Base-by-base conservation (phyloP, 768 basidiomycete species). In the Termitomyces heimii region DNA sequence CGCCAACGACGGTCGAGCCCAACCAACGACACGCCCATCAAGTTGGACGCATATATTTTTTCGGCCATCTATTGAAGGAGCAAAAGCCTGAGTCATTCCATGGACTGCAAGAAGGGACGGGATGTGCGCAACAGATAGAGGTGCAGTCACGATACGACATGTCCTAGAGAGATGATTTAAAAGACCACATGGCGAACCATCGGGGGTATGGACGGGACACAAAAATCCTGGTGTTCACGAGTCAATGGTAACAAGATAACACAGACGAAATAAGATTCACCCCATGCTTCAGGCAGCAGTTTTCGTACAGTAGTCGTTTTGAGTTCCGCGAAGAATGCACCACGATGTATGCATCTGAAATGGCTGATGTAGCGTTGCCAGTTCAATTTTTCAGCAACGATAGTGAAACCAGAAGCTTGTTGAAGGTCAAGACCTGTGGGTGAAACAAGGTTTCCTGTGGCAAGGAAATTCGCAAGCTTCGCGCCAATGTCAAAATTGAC, bases 321-420 rank as follows among this genome's bases (percentile, higher is more conserved):
- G 54, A 98, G 83, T 70, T 98, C 94, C 7, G 95, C 92, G 68
- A 99, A 99, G 83, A 99, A 99, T 37, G 97, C 94, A 70, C 97
- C 97, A 73, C 97, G 92, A 74, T 99, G 97, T 31, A 99, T 94
- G 71, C 92, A 97, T 56, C 97, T 82, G 78, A 99, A 99, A 75
- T 99, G 97, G 67, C 90, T 91, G 71, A 99, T 94, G 71, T 98
- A 99, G 37, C 97, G 93, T 63, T 91, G 88, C 85, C 97, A 99
- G 71, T 99, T 99, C 59, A 99, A 80, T 73, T 98, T 98, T 76
- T 99, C 97, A 5, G 95, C 97, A 34, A 98, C 90, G 63, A 99
- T 97, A 1, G 97, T 98, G 73, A 96, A 98, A n/a, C 97, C 97
- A 18, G 94, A 89, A 0, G 95, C 88, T 71, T 99, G 97, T 70